phyloP scores from a whole-genome alignment of 805 yeast genomes.

The Wickerhamomyces xylosicus region DNA sequence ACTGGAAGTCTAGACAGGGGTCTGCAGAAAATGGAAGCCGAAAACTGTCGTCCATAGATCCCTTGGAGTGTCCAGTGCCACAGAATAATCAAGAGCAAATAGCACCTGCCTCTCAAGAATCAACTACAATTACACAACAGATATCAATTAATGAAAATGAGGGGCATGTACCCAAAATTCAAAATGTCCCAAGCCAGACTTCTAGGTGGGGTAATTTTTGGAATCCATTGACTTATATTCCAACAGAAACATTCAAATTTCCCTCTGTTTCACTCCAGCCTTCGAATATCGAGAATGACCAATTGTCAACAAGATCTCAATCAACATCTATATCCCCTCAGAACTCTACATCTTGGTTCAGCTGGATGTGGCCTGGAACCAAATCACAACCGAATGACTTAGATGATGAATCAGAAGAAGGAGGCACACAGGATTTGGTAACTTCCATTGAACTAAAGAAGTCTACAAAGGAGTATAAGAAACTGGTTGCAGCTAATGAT shows the following conservation, averaged over 20 bases:
- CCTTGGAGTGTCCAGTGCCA: conserved; percentile 2
- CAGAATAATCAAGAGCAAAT: background rate
- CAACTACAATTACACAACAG: background rate
- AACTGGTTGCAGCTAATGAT: conserved; percentile 9
- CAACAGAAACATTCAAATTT: conserved; percentile 1
- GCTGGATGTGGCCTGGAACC: conserved; percentile 9
- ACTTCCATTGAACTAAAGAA: conserved; percentile 12
- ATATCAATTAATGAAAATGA: background rate
- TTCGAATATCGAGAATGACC: background rate
- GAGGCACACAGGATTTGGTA: conserved; percentile 4
- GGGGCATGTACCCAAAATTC: background rate
- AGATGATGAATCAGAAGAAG: conserved; percentile 2
- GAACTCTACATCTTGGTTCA: conserved; percentile 7
- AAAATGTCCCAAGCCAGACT: background rate
- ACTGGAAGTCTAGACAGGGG: conserved; percentile 16
- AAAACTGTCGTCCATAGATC: conserved; percentile 11
- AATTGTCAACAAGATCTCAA: conserved; percentile 2
- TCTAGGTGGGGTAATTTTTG: conserved; percentile 3
- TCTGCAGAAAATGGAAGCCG: conserved; percentile 11
- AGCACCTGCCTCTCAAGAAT: no score
- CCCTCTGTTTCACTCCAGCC: background rate
- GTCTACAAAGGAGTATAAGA: conserved; percentile 12
- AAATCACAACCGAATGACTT: conserved; percentile 2
- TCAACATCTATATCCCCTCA: background rate
- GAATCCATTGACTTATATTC: conserved; percentile 6